Evolutionary conservation across 768 basidiomycete species (phyloP), one percentile per base, ranked within the genome.

Genomic region (Psilocybe tampanensis): DNA sequence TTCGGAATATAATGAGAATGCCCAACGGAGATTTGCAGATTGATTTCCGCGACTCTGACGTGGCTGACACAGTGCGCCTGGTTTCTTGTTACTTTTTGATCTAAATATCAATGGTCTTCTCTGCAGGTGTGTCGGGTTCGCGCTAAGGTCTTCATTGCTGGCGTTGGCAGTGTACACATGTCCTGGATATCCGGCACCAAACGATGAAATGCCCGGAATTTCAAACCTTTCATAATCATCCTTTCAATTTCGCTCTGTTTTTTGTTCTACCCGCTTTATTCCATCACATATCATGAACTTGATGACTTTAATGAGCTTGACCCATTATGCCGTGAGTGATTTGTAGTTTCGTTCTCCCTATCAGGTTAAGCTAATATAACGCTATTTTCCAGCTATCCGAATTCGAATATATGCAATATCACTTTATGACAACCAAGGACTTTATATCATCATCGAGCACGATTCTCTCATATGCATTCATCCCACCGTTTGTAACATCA

Each of bases 21-120:
- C 86, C 86, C 48, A 91, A 90, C 60, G 88, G 87, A 43, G 90
- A 92, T 70, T 72, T 92, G n/a, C 85, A 90, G 64, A 78, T 92
- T 47, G 84, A 87, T 64, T 92, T 91, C 65, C 80, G 83, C 45
- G 84, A 82, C 52, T 79, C 86, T 48, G 90, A 92, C 56, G 90
- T 92, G 9, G 90, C 90, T 19, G 90, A 92, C 60, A 92, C 88
- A 7, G 90, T 91, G 67, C 23, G 86, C 76, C 49, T 45, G 39
- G 49, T 33, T 47, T 47, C 43, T 26, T 7, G 33, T 44, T 15
- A 15, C 18, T 32, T 49, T 26, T 47, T 12, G 19, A 29, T 17
- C 45, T 32, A 22, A 43, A 52, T 51, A 56, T 61, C 48, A 39
- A 55, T 41, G 51, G 8, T 23, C 13, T 45, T n/a, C 19, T 18